phyloP scores from a whole-genome alignment of 345 rosid species.

The Acer saccharum region DNA sequence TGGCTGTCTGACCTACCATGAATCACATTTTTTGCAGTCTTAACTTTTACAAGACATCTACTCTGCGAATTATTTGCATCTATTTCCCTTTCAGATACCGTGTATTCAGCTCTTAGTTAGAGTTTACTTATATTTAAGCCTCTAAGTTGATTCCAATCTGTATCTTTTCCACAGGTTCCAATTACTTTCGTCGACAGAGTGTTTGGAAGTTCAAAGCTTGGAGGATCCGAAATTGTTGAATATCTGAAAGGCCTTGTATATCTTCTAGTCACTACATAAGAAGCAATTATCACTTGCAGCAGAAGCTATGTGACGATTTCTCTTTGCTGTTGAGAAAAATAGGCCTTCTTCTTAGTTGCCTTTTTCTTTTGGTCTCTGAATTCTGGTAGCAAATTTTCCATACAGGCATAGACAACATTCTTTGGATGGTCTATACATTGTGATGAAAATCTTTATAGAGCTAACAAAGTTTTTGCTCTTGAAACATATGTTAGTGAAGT shows the following conservation, averaged over 20 bases:
- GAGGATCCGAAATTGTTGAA: slow-evolving; percentile 96
- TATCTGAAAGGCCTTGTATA: slow-evolving; percentile 87
- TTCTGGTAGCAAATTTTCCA: background rate
- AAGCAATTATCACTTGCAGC: background rate
- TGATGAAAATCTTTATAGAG: background rate
- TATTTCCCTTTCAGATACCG: no score
- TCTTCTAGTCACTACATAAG: slow-evolving; percentile 80
- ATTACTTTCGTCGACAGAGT: slow-evolving; percentile 93
- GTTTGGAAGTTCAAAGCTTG: slow-evolving; percentile 94
- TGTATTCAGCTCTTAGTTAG: no score
- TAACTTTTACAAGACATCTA: no score
- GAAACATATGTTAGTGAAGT: no score
- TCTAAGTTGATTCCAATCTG: background rate
- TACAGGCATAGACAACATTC: background rate
- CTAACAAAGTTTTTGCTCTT: background rate
- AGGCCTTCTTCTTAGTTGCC: background rate
- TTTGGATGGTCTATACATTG: background rate
- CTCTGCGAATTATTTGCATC: no score
- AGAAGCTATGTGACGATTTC: background rate
- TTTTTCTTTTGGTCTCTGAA: background rate
- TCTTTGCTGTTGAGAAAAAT: background rate
- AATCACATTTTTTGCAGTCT: background rate
- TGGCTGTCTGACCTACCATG: background rate
- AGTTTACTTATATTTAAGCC: background rate
- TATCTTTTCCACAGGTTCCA: slow-evolving; percentile 67